A percentile compares a stretch with the other conserved stretches of the same genome.
Evolutionary conservation across 495 filamentous ascomycete genomes (phyloP).

Genomic region (Chaetomidium leptoderma): DNA sequence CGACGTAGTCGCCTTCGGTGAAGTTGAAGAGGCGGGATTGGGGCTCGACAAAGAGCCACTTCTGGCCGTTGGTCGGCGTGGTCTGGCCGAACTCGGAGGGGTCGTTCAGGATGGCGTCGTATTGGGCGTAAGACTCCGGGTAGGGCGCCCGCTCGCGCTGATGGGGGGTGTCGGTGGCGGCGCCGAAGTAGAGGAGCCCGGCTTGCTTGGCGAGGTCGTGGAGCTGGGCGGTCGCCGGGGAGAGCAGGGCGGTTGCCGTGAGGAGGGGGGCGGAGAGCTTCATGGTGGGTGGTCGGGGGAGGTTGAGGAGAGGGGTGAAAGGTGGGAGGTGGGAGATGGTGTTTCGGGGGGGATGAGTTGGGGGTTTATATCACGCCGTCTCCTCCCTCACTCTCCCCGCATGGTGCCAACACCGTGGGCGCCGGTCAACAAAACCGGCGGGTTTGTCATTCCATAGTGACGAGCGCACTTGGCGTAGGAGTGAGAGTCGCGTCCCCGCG

Average conservation of each 20-base stretch:
- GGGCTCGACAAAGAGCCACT: conserved; percentile 51
- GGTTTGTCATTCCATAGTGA: not conserved
- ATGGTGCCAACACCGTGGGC: not conserved
- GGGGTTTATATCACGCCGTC: not conserved
- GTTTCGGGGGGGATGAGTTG: not conserved
- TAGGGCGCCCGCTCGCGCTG: conserved; percentile 35
- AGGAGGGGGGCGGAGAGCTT: conserved; percentile 6
- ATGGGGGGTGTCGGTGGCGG: conserved; percentile 44
- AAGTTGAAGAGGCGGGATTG: conserved; percentile 44
- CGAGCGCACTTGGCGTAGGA: not conserved
- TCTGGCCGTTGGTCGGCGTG: conserved; percentile 50
- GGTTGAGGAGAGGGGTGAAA: not conserved
- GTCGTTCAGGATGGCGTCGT: conserved; percentile 38
- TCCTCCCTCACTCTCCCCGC: not conserved
- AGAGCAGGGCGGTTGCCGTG: not conserved
- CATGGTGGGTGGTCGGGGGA: conserved; percentile 3
- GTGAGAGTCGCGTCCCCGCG: not conserved
- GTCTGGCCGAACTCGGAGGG: conserved; percentile 47
- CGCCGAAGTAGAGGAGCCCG: conserved; percentile 47
- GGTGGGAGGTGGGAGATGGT: not conserved
- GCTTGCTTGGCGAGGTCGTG: conserved; percentile 32
- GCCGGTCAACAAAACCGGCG: conserved; percentile 5
- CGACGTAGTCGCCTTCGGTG: conserved; percentile 45
- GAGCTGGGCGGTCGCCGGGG: conserved; percentile 16
- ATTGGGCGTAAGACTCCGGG: conserved; percentile 26